Conservation (phyloP, 116 monocot species). For the Papilionanthe hybrid region DNA sequence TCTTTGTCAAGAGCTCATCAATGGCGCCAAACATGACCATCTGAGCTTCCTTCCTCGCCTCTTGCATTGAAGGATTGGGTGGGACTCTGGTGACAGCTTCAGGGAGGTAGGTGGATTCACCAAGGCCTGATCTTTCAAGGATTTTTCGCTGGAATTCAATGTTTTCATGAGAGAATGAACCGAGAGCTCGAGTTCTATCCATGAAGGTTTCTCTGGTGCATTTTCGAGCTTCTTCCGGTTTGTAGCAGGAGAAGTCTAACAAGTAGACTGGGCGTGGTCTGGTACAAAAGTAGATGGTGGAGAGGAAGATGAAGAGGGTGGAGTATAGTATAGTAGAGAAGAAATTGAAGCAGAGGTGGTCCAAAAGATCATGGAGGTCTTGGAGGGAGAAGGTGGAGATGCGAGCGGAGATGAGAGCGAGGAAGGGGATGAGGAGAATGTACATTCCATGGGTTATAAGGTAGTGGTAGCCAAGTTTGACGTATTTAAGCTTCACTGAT, state of each 20-base stretch:
- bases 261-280: background rate
- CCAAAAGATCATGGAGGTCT: constrained; percentile 10
- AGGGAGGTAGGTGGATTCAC: constrained; percentile 2
- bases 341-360: constrained; percentile 7
- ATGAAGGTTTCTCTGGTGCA: background rate
- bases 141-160: constrained; percentile 3
- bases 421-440: constrained; percentile 10
- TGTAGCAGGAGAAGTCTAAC: constrained; percentile 9
- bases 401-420: background rate
- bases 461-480: constrained; percentile 21
- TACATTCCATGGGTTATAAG: constrained; percentile 17
- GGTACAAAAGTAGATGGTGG: background rate
- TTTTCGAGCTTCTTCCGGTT: constrained; percentile 1
- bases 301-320: constrained; percentile 8
- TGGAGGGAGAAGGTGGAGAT: constrained; percentile 9
- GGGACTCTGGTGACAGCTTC: background rate
- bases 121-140: background rate
- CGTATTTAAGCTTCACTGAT: constrained; percentile 15
- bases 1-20: background rate
- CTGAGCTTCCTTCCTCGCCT: constrained; percentile 4
- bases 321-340: constrained; percentile 3
- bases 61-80: constrained; percentile 1
- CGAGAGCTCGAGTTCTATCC: background rate
- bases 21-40: constrained; percentile 4
- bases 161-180: background rate